These are phyloP conservation scores for Monilinia polystroma DNA, from an alignment of 2,329 filamentous ascomycete genomes.

Conservation along the genomic window DNA sequence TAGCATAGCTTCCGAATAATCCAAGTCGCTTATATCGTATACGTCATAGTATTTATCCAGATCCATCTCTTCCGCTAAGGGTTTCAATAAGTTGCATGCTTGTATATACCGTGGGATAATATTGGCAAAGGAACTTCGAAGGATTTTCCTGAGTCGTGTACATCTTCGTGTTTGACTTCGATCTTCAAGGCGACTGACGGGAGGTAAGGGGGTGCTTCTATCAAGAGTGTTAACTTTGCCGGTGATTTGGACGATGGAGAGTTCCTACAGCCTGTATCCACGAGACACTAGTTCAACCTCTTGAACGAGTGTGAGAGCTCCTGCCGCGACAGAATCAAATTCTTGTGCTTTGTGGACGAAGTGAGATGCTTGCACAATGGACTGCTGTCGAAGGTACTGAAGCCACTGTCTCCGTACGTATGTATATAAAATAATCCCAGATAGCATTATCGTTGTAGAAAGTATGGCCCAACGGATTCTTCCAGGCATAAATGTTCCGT, in stretches of 20 bases:
- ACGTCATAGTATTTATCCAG: conserved; percentile 92
- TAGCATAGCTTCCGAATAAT: conserved; percentile 67
- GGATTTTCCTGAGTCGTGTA: conserved; percentile 71
- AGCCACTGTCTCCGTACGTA: conserved; percentile 80
- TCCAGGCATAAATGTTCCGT: conserved; percentile 52
- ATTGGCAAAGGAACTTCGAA: conserved; percentile 67
- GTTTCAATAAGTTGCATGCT: conserved; percentile 65
- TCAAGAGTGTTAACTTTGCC: conserved; percentile 27
- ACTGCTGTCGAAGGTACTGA: conserved; percentile 72
- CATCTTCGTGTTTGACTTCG: conserved; percentile 77
- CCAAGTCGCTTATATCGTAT: conserved; percentile 73
- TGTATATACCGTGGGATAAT: conserved; percentile 71
- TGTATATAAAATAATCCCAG: conserved; percentile 61
- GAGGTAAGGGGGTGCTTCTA: conserved; percentile 84
- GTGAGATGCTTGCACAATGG: conserved; percentile 64
- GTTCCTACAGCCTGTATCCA: conserved; percentile 75
- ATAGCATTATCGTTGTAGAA: conserved; percentile 49
- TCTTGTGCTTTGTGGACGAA: conserved; percentile 75
- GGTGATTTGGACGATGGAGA: neutral
- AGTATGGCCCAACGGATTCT: conserved; percentile 54
- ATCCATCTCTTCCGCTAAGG: conserved; percentile 74
- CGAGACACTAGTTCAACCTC: conserved; percentile 94
- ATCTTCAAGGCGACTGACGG: conserved; percentile 89
- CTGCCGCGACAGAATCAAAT: conserved; percentile 74
- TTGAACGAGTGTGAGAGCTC: conserved; percentile 79